Base-by-base conservation (phyloP, 192 early-diverging fungal genomes). In the Gaertneriomyces sp. region DNA sequence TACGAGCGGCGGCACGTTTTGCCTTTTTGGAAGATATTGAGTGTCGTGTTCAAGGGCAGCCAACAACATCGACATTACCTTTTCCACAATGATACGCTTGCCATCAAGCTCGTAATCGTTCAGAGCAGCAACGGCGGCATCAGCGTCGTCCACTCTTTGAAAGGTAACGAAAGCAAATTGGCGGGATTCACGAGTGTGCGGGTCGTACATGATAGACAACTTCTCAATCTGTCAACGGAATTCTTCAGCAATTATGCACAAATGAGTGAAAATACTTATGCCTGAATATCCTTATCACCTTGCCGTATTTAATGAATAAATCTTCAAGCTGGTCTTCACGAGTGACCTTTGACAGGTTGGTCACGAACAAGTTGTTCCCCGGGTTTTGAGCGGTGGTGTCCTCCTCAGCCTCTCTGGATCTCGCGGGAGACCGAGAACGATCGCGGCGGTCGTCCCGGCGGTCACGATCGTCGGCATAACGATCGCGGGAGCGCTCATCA, bases 191-290 rank as follows among this genome's bases (percentile, higher is more conserved):
- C 81, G 78, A 16, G 79, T 83, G 71, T 92, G 91, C 19, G 91
- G 91, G 65, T 92, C 91, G 65, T 80, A 80, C 88, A 88, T 90
- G 59, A 88, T 83, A 60, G 82, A 75, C 39, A 78, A 85, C 58
- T n/a, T 49, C 12, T n/a, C 12, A 2, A 49, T 17, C 12, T 49
- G 47, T 2, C 1, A 49, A 0, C 47, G 47, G 12, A n/a, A n/a
- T 12, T 11, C 47, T 12, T 49, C 47, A 45, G 42, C 25, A 17
- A 8, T 52, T 57, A 55, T 45, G 45, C 49, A 38, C 50, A 17
- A 45, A 54, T 45, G 11, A 38, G 7, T 61, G 25, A 64, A 61
- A 1, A 3, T 3, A 33, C 1, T 20, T 2, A n/a, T 49, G 16
- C 47, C 14, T 49, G 47, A 49, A 17, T 49, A 49, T 20, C 64